Conservation (phyloP, 2,329 filamentous ascomycete genomes). For the Aureobasidium pullulans region DNA sequence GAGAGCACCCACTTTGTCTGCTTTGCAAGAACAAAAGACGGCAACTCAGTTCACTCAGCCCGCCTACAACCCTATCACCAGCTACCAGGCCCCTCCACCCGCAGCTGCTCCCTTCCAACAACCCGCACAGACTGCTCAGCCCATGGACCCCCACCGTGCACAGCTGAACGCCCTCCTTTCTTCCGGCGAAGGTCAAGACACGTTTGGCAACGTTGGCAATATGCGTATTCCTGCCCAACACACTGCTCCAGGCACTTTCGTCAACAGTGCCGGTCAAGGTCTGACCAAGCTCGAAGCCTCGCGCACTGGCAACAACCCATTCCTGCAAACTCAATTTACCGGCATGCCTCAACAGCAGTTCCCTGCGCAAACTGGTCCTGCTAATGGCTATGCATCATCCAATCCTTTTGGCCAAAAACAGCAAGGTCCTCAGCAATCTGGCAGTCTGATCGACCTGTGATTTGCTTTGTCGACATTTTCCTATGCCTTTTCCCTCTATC, state of each 20-base stretch:
- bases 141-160: constrained; percentile 53
- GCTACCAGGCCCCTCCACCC: constrained; percentile 41
- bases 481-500: background rate
- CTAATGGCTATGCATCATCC: constrained; percentile 37
- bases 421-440: constrained; percentile 38
- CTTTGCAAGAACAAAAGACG: constrained; percentile 77
- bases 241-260: constrained; percentile 89
- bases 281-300: constrained; percentile 60
- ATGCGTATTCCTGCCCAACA: constrained; percentile 93
- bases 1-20: constrained; percentile 62
- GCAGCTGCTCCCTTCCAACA: constrained; percentile 36
- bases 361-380: constrained; percentile 40
- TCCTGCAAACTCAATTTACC: constrained; percentile 75
- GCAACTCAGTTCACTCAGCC: constrained; percentile 54
- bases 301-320: constrained; percentile 78
- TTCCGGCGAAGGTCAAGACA: constrained; percentile 87
- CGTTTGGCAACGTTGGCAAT: constrained; percentile 94
- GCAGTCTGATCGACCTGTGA: constrained; percentile 56
- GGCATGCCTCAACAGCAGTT: constrained; percentile 45
- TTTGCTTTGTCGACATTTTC: background rate
- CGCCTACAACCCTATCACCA: constrained; percentile 35
- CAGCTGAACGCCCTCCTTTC: constrained; percentile 81
- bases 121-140: constrained; percentile 24
- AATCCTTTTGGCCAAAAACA: constrained; percentile 49
- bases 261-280: constrained; percentile 89